Conservation (phyloP, 2,329 filamentous ascomycete genomes). For the Ascochyta lentis region DNA sequence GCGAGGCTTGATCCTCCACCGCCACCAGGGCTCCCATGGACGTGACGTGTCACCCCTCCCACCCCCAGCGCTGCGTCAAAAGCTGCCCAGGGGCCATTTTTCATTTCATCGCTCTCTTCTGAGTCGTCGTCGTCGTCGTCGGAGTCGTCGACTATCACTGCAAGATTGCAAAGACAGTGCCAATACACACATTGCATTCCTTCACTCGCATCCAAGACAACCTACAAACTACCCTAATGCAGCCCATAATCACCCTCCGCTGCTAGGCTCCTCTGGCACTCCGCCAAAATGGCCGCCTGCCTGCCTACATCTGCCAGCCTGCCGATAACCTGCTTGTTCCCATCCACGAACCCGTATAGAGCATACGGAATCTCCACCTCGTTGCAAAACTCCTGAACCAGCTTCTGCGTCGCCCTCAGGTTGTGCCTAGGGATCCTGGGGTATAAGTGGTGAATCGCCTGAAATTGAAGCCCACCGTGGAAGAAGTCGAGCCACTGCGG, state of each 20-base stretch:
- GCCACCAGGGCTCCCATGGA: slow-evolving; percentile 10
- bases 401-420: slow-evolving; percentile 64
- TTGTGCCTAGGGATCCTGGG: slow-evolving; percentile 74
- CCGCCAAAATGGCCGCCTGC: slow-evolving; percentile 66
- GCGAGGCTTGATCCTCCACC: slow-evolving; percentile 5
- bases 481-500: slow-evolving; percentile 75
- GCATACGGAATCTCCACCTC: slow-evolving; percentile 69
- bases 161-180: not conserved
- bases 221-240: slow-evolving; percentile 21
- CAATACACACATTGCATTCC: slow-evolving; percentile 1
- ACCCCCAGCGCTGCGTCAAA: slow-evolving; percentile 9
- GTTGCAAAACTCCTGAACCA: slow-evolving; percentile 69
- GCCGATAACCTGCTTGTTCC: slow-evolving; percentile 65
- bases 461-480: slow-evolving; percentile 76
- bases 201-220: not conserved
- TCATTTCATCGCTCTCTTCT: not conserved
- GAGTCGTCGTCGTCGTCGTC: too few species aligned
- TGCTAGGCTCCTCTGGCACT: slow-evolving; percentile 58
- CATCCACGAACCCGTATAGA: slow-evolving; percentile 66
- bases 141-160: slow-evolving; percentile 1
- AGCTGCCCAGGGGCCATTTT: slow-evolving; percentile 7
- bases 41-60: slow-evolving; percentile 16
- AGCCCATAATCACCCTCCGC: slow-evolving; percentile 41
- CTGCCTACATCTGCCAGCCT: slow-evolving; percentile 64
- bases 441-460: slow-evolving; percentile 74